Evolutionary conservation across 768 basidiomycete genomes (phyloP), one percentile per base, ranked within the genome.

Genomic region (Hygrophoropsis aurantiaca): DNA sequence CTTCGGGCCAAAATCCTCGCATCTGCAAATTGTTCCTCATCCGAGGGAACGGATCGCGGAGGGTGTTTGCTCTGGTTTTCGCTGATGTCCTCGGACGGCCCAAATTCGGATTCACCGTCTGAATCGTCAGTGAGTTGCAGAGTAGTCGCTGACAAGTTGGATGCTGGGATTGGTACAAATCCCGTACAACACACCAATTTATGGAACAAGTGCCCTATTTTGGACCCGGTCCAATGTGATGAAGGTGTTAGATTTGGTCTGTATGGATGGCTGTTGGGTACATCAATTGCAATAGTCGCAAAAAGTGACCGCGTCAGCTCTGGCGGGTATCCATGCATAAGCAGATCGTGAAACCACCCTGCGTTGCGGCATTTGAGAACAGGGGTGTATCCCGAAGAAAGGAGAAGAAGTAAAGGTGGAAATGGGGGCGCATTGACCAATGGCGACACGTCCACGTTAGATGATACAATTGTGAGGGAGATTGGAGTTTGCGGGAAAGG

Each of bases 101-200:
- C n/a, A 11, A 16, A 33, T 23, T 40, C 23, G 18, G 13, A n/a
- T n/a, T 13, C 20, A n/a, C 18, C 25, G 16, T 11, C 24, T n/a
- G n/a, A 11, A 23, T 15, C 24, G 21, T 8, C 18, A 37, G 9
- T 3, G 8, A 11, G 36, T 18, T 11, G 37, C 23, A 21, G 6
- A 16, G 18, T 4, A 21, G n/a, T 18, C 37, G 11, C 15, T 11
- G 15, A 39, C 20, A 8, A 63, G 44, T 13, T 61, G 58, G 0
- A 49, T 51, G 15, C n/a, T 7, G 58, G 47, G 40, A 61, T 44
- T 3, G 72, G 60, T 13, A 66, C 64, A 42, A 77, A 75, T 11
- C 78, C 78, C 2, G 70, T 72, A 36, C 67, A 61, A 19, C 75
- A 74, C 2, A 77, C 53, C 39, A 80, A 66, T 37, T 66, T 71